phyloP scores from a whole-genome alignment of 805 yeast species.

The Myxozyma kluyveri region DNA sequence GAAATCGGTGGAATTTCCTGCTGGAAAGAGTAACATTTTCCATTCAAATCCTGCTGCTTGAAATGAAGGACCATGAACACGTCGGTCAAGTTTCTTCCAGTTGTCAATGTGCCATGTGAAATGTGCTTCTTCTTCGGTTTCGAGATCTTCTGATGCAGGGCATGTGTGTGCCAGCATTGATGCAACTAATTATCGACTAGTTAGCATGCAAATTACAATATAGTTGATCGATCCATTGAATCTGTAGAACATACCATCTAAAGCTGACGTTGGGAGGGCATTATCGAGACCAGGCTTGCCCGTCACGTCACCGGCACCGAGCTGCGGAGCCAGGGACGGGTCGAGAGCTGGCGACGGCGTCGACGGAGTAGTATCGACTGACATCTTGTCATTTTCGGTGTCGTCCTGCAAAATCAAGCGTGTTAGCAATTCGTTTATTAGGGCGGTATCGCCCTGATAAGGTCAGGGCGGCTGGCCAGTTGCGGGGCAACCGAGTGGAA shows the following conservation, averaged over 20 bases:
- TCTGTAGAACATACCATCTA: conserved; percentile 13
- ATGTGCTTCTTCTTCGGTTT: conserved; percentile 28
- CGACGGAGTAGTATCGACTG: conserved; percentile 21
- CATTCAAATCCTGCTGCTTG: conserved; percentile 36
- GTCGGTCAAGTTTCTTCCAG: conserved; percentile 40
- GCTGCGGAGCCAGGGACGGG: conserved; percentile 1
- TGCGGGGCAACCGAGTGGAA: too few relatives aligned
- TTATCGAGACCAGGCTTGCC: neutral
- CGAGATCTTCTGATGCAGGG: conserved; percentile 33
- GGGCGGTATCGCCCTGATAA: too few relatives aligned
- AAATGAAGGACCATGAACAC: conserved; percentile 38
- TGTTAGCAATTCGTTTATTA: too few relatives aligned
- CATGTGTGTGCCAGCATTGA: conserved; percentile 22
- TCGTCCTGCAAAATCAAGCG: conserved; percentile 9
- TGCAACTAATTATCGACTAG: conserved; percentile 7
- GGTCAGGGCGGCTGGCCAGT: too few relatives aligned
- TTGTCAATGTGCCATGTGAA: conserved; percentile 40
- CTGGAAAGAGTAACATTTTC: conserved; percentile 71
- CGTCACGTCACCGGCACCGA: neutral
- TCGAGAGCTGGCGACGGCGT: conserved; percentile 5
- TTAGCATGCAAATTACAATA: too few relatives aligned
- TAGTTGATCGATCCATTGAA: too few relatives aligned
- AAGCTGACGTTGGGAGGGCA: conserved; percentile 1
- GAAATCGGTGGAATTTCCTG: conserved; percentile 46
- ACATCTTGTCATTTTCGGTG: conserved; percentile 23